A percentile compares a stretch with the other conserved stretches of the same genome.
phyloP scores from a whole-genome alignment of 768 basidiomycete species.

The Boletus edulis region DNA sequence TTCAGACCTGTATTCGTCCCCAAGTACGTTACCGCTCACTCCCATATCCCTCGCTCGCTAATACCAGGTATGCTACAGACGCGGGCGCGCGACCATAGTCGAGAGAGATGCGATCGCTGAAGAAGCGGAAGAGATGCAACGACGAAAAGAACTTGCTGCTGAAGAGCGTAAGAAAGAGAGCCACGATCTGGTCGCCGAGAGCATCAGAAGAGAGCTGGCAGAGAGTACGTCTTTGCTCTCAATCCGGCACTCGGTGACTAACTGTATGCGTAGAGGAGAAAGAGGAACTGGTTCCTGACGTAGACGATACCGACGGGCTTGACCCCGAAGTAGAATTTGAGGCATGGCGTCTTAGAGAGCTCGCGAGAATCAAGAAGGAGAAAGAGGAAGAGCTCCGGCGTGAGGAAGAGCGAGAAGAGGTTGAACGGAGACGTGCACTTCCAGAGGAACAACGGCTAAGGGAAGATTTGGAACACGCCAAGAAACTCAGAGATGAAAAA shows the following conservation, averaged over 20 bases:
- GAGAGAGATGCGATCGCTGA: conserved; percentile 66
- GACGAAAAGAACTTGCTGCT: conserved; percentile 67
- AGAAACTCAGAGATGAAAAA: conserved; percentile 81
- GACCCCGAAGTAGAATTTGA: conserved; percentile 92
- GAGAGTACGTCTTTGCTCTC: conserved; percentile 62
- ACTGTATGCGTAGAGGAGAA: conserved; percentile 70
- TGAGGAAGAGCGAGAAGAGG: conserved; percentile 85
- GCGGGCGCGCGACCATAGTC: conserved; percentile 68
- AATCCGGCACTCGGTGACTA: not conserved
- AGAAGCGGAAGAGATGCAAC: conserved; percentile 73
- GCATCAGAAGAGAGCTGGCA: conserved; percentile 84
- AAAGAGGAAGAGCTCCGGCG: conserved; percentile 81
- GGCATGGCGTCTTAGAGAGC: conserved; percentile 92
- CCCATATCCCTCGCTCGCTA: not conserved
- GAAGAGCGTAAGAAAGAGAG: conserved; percentile 86
- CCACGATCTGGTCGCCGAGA: conserved; percentile 92
- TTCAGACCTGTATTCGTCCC: conserved; percentile 94
- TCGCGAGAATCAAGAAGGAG: conserved; percentile 91
- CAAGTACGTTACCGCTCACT: conserved; percentile 57
- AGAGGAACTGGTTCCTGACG: conserved; percentile 75
- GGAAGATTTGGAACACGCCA: conserved; percentile 88
- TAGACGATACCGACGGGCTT: conserved; percentile 93
- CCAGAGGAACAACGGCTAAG: conserved; percentile 91
- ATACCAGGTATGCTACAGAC: conserved; percentile 42
- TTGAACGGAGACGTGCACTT: conserved; percentile 86